Evolutionary conservation across 1,284 basidiomycete genomes (phyloP).

Genomic region (Cryptococcus jaspeensis): DNA sequence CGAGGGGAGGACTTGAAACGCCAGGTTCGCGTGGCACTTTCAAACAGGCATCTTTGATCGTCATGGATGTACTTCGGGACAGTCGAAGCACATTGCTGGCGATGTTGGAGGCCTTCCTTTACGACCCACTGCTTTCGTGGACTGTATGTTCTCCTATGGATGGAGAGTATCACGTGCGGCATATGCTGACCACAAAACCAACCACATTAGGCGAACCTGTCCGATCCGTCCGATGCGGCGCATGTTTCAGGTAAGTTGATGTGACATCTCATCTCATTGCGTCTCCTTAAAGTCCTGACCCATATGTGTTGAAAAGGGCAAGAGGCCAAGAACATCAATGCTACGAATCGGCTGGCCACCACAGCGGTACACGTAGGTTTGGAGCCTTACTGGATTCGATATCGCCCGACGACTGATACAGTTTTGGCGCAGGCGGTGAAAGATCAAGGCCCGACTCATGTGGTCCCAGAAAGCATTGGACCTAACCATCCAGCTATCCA

Average conservation of each 20-base stretch:
- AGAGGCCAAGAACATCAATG: no score
- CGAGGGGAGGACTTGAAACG: slow-evolving; percentile 24
- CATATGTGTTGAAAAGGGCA: no score
- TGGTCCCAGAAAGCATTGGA: slow-evolving; percentile 17
- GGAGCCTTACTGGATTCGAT: no score
- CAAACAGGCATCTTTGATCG: slow-evolving; percentile 37
- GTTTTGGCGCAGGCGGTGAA: not conserved
- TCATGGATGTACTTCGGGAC: slow-evolving; percentile 39
- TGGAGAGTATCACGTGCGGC: no score
- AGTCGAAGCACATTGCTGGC: slow-evolving; percentile 40
- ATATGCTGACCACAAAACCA: no score
- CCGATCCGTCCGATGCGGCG: no score
- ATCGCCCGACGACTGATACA: no score
- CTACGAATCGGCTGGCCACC: no score
- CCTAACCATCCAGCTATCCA: not conserved
- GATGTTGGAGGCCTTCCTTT: slow-evolving; percentile 65
- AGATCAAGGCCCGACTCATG: not conserved
- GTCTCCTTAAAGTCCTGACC: no score
- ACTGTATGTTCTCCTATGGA: slow-evolving; percentile 21
- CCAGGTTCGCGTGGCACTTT: slow-evolving; percentile 43
- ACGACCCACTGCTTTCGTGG: slow-evolving; percentile 88
- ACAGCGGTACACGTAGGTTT: no score
- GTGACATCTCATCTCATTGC: no score
- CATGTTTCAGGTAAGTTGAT: not conserved
- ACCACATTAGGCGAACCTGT: no score